Evolutionary conservation across 1,284 basidiomycete genomes (phyloP).

Genomic region (Gymnopus androsaceus): DNA sequence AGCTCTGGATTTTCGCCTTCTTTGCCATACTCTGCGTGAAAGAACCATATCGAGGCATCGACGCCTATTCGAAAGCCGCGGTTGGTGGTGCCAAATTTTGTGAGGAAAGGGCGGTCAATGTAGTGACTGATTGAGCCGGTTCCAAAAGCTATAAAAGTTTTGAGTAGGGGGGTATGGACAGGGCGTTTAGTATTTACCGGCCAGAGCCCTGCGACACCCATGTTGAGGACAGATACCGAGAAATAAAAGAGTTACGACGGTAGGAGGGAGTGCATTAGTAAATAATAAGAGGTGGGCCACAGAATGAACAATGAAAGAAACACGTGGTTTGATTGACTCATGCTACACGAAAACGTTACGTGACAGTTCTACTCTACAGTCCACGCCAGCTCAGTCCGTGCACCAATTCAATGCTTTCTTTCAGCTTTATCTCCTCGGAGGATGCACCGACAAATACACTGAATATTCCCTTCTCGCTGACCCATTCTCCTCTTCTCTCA

Average conservation of each 20-base stretch:
- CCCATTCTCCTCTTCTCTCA: conserved; percentile 39
- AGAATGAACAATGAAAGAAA: too few species aligned
- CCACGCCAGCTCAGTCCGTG: conserved; percentile 43
- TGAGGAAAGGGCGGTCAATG: conserved; percentile 70
- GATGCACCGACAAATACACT: conserved; percentile 41
- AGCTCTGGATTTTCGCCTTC: conserved; percentile 82
- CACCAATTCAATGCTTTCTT: conserved; percentile 32
- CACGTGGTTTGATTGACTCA: background rate
- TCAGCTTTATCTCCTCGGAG: conserved; percentile 37
- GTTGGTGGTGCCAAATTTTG: conserved; percentile 66
- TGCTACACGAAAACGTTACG: too few species aligned
- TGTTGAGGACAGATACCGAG: conserved; percentile 22
- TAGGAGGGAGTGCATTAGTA: too few species aligned
- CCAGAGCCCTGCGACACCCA: conserved; percentile 55
- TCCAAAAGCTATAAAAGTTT: conserved; percentile 52
- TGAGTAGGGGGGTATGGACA: background rate
- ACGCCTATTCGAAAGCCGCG: conserved; percentile 75
- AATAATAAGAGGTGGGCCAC: too few species aligned
- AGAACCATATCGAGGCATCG: conserved; percentile 84
- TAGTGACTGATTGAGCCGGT: conserved; percentile 61
- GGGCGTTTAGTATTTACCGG: conserved; percentile 26
- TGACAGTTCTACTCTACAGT: too few species aligned
- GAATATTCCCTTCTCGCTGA: conserved; percentile 46
- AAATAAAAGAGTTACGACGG: too few species aligned
- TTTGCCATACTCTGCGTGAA: conserved; percentile 70